Base-by-base conservation (phyloP, 2,329 filamentous ascomycete species). In the Xylaria sp. region DNA sequence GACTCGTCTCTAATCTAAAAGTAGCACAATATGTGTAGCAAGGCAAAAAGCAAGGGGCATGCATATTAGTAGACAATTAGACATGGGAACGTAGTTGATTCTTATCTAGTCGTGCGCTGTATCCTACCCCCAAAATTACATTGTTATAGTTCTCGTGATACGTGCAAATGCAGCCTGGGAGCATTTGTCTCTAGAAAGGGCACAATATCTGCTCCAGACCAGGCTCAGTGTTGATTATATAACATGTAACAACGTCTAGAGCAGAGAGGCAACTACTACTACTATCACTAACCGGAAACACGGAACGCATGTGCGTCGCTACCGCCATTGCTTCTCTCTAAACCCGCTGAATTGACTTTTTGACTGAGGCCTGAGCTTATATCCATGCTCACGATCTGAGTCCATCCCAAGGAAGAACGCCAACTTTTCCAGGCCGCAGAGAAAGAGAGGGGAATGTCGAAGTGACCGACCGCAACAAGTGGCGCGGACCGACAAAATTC, bases 381-480 rank as follows among this genome's bases (percentile, higher is more conserved):
- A n/a, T n/a, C n/a, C n/a, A 53, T 40, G 27, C 37, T 31, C 54
- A 48, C 27, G 44, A 31, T 25, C 17, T 44, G 15, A 46, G 43
- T 25, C n/a, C 25, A 13, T 35, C 33, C 31, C 8, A 43, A 13
- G 23, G 13, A 41, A 44, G 19, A 27, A 49, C 13, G 23, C 37
- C 46, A 53, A 44, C 33, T 48, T 63, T 59, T 56, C 2, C 40
- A 23, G 25, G 21, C 17, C 25, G n/a, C 33, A 10, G 49, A 21
- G 29, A 29, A 37, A 25, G 19, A 37, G 19, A 52, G 15, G 23
- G 3, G 33, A 46, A 49, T 43, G 41, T n/a, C 17, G 33, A 33
- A 41, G 25, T 49, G 29, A 29, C 53, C 29, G 21, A 3, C 37
- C 47, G 31, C 13, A 51, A 21, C 19, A 23, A 51, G 17, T 15